A percentile compares a stretch with the other conserved stretches of the same genome.
phyloP scores from a whole-genome alignment of 2,329 filamentous ascomycete species.

The Xylariaceae sp. region DNA sequence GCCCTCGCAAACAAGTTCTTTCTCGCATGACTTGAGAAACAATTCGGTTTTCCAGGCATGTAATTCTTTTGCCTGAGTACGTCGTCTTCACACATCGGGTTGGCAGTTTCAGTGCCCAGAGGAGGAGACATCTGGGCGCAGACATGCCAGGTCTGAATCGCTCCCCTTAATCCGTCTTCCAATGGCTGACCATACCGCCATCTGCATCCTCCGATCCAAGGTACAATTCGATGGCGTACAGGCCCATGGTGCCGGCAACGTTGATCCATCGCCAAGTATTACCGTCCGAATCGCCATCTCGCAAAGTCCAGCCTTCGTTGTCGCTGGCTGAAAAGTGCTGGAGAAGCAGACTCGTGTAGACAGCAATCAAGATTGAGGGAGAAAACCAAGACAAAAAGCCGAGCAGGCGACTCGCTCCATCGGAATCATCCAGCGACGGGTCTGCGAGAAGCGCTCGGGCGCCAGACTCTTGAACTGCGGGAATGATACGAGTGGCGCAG shows the following conservation, averaged over 20 bases:
- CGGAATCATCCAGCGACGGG: slow-evolving; percentile 76
- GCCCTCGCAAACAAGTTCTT: slow-evolving; percentile 23
- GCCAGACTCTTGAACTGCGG: slow-evolving; percentile 81
- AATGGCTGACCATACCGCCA: slow-evolving; percentile 67
- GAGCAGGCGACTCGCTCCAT: slow-evolving; percentile 73
- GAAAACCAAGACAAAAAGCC: slow-evolving; percentile 90
- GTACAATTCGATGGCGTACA: slow-evolving; percentile 88
- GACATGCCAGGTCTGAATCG: background rate
- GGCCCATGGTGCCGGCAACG: slow-evolving; percentile 75
- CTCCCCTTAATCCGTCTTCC: slow-evolving; percentile 72
- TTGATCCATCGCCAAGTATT: slow-evolving; percentile 95
- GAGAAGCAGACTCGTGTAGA: slow-evolving; percentile 91
- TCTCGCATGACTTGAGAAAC: slow-evolving; percentile 18
- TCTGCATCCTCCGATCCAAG: slow-evolving; percentile 79
- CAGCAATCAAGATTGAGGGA: slow-evolving; percentile 87
- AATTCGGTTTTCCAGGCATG: slow-evolving; percentile 4
- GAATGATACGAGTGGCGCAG: slow-evolving; percentile 91
- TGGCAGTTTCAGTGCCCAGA: slow-evolving; percentile 6
- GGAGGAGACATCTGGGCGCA: slow-evolving; percentile 8
- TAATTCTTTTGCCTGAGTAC: slow-evolving; percentile 1
- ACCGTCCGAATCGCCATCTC: slow-evolving; percentile 75
- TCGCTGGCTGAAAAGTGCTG: slow-evolving; percentile 86
- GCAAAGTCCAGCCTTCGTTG: slow-evolving; percentile 74
- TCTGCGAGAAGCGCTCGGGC: slow-evolving; percentile 78
- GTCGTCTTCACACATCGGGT: background rate